Evolutionary conservation across 2,329 filamentous ascomycete genomes (phyloP).

Genomic region (Fusarium sp.): DNA sequence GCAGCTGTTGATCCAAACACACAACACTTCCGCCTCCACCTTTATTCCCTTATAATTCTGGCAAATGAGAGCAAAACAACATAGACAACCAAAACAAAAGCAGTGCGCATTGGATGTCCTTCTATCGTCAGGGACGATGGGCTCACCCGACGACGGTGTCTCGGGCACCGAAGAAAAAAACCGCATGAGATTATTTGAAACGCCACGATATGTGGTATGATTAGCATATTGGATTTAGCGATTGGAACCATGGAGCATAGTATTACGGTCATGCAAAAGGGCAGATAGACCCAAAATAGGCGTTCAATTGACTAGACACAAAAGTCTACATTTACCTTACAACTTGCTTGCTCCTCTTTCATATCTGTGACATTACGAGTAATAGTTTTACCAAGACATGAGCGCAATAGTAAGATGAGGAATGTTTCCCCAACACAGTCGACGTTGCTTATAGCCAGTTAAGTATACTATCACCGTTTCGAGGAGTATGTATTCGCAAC

Average conservation of each 20-base stretch:
- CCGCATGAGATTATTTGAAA: constrained; percentile 37
- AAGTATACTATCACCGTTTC: background rate
- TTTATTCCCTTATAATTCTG: constrained; percentile 11
- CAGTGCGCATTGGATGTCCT: constrained; percentile 43
- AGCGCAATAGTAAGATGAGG: background rate
- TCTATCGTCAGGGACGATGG: constrained; percentile 21
- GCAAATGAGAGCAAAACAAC: constrained; percentile 16
- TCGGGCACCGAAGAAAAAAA: constrained; percentile 31
- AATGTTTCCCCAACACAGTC: background rate
- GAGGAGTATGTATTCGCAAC: background rate
- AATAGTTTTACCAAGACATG: background rate
- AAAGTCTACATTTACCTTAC: constrained; percentile 19
- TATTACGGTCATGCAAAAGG: constrained; percentile 31
- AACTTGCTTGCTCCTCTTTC: background rate
- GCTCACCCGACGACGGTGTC: constrained; percentile 25
- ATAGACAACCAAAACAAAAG: constrained; percentile 44
- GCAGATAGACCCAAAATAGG: constrained; percentile 37
- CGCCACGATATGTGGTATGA: constrained; percentile 27
- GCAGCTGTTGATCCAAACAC: constrained; percentile 23
- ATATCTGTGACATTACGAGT: background rate
- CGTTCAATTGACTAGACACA: constrained; percentile 34
- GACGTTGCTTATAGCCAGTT: background rate
- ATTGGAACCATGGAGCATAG: constrained; percentile 32
- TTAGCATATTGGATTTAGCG: constrained; percentile 44
- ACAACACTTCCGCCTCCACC: constrained; percentile 7